phyloP scores from a whole-genome alignment of 176 grass and related monocot genomes.

The Coix lacrymajobi region DNA sequence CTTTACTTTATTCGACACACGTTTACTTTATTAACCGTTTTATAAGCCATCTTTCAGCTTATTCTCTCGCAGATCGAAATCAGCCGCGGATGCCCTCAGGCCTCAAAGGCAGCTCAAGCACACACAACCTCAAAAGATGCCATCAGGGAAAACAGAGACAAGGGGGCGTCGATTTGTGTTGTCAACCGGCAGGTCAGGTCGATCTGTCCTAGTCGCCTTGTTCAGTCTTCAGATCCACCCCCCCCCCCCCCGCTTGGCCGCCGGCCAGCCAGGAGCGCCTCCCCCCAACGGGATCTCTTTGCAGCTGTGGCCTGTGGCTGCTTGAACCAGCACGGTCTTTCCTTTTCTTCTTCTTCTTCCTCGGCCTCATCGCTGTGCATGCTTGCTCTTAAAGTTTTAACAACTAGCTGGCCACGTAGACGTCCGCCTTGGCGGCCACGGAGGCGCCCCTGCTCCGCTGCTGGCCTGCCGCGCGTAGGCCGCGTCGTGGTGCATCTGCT shows the following conservation, averaged over 20 bases:
- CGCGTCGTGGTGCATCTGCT: slow-evolving; percentile 64
- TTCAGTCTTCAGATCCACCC: background rate
- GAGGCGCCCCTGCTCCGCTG: background rate
- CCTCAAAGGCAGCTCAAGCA: background rate
- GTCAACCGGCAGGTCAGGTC: background rate
- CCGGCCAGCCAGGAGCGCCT: background rate
- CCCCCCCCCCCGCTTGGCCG: fast-evolving
- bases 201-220: background rate
- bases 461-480: background rate
- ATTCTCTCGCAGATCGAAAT: too few relatives aligned
- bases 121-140: background rate
- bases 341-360: too few relatives aligned
- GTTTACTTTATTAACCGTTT: too few relatives aligned
- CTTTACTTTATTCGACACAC: too few relatives aligned
- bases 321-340: background rate
- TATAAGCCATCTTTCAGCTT: too few relatives aligned
- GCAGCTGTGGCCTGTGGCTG: background rate
- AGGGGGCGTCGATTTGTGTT: background rate
- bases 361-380: too few relatives aligned
- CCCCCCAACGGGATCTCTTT: background rate
- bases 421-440: slow-evolving; percentile 9
- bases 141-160: background rate
- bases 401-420: slow-evolving; percentile 27
- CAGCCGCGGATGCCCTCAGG: too few relatives aligned
- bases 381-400: background rate